Conservation (phyloP, 2,329 filamentous ascomycete genomes). For the Apiospora hydei region DNA sequence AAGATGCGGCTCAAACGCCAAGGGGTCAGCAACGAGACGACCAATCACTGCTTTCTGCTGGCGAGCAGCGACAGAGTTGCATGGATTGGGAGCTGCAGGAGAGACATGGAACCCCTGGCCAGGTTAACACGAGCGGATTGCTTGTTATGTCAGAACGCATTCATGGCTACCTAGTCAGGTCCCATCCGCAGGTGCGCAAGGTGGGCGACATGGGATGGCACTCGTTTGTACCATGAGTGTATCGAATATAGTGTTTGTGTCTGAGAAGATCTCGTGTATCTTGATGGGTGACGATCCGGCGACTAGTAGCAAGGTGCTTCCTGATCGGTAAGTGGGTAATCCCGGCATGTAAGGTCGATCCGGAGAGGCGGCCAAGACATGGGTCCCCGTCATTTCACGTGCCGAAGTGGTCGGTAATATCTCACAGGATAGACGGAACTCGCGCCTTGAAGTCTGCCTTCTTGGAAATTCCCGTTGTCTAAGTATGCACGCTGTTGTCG, state of each 20-base stretch:
- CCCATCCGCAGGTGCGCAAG: too few species aligned
- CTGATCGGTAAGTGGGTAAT: neutral
- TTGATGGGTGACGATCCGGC: neutral
- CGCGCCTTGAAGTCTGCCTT: neutral
- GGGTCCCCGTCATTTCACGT: neutral
- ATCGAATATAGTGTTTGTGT: neutral
- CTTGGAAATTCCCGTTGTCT: too few species aligned
- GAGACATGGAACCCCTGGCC: neutral
- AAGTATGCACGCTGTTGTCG: too few species aligned
- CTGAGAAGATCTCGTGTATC: neutral
- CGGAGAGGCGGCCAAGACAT: neutral
- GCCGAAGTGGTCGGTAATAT: neutral
- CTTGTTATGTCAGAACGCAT: neutral
- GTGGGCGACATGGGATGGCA: neutral
- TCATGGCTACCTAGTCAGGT: neutral
- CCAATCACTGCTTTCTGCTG: neutral
- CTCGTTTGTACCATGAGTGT: neutral
- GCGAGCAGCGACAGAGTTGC: neutral
- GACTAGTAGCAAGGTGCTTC: neutral
- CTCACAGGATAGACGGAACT: neutral
- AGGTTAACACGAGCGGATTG: neutral
- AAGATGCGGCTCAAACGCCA: slow-evolving; percentile 10
- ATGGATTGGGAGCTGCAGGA: neutral
- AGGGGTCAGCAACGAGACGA: neutral
- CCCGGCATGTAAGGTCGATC: neutral